phyloP scores from a whole-genome alignment of 805 yeast genomes.

The Diddensiella santjacobensis region DNA sequence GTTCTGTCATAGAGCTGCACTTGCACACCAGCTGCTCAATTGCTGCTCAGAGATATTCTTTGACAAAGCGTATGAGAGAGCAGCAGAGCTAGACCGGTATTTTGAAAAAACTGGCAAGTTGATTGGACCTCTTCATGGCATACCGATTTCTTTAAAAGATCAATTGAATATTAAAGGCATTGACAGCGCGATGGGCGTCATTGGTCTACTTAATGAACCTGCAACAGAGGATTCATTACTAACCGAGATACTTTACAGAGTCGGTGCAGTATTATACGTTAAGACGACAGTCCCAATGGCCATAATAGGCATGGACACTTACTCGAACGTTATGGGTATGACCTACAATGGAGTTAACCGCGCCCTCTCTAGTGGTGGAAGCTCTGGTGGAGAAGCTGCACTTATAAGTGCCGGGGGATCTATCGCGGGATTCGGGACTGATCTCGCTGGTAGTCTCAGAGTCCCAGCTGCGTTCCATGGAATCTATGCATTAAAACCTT shows the following conservation, averaged over 20 bases:
- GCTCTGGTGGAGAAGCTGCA: slow-evolving; percentile 58
- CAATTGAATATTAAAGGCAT: slow-evolving; percentile 4
- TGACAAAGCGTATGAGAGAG: slow-evolving; percentile 55
- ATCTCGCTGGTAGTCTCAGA: slow-evolving; percentile 53
- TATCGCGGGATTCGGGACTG: slow-evolving; percentile 52
- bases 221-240: slow-evolving; percentile 1
- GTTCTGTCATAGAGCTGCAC: slow-evolving; percentile 53
- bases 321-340: slow-evolving; percentile 43
- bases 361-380: slow-evolving; percentile 47
- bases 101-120: slow-evolving; percentile 44
- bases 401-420: slow-evolving; percentile 43
- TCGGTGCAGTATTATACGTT: slow-evolving; percentile 53
- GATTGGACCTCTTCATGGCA: slow-evolving; percentile 62
- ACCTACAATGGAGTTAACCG: slow-evolving; percentile 46
- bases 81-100: slow-evolving; percentile 54
- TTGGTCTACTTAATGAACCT: neutral
- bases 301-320: slow-evolving; percentile 48
- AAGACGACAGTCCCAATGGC: slow-evolving; percentile 55
- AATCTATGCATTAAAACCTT: slow-evolving; percentile 23
- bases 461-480: slow-evolving; percentile 46
- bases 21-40: slow-evolving; percentile 52
- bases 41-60: slow-evolving; percentile 42
- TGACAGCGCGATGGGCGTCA: slow-evolving; percentile 4
- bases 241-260: slow-evolving; percentile 32
- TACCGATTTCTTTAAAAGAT: slow-evolving; percentile 56